A percentile compares a stretch with the other conserved stretches of the same genome.
Evolutionary conservation across 2,329 filamentous ascomycete species (phyloP).

Genomic region (Fusarium subglutinans): DNA sequence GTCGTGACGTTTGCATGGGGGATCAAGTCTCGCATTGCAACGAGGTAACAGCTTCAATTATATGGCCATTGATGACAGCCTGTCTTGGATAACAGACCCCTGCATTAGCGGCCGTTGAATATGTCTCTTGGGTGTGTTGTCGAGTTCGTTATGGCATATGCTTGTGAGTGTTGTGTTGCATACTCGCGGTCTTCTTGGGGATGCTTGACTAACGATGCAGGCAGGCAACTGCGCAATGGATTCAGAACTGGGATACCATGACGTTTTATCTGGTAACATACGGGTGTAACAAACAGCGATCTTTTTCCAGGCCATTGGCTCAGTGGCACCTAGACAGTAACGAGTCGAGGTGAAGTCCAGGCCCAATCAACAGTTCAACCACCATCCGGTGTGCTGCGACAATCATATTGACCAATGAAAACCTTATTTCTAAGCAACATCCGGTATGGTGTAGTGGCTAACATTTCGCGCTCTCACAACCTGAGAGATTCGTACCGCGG

Average conservation of each 20-base stretch:
- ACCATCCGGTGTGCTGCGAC: accelerated
- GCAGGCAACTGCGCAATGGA: background rate
- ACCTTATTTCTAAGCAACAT: background rate
- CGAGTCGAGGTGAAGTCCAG: background rate
- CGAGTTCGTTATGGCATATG: background rate
- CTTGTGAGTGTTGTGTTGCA: background rate
- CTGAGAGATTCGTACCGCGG: slow-evolving; percentile 38
- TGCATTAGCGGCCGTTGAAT: background rate
- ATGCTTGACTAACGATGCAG: background rate
- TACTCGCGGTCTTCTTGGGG: too few species aligned
- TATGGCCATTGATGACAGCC: too few species aligned
- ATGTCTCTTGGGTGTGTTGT: background rate
- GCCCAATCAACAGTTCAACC: background rate
- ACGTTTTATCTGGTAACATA: too few species aligned
- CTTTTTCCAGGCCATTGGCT: background rate
- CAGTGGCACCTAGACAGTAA: background rate
- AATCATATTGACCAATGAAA: accelerated
- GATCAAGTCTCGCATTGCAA: background rate
- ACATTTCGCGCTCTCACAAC: slow-evolving; percentile 47
- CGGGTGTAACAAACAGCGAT: too few species aligned
- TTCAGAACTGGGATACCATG: background rate
- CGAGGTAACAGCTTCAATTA: background rate
- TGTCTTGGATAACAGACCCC: background rate
- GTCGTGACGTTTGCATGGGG: background rate
- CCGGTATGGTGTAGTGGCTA: slow-evolving; percentile 49